A percentile compares a stretch with the other conserved stretches of the same genome.
phyloP scores from a whole-genome alignment of 768 basidiomycete genomes.

The Serendipita sp. region DNA sequence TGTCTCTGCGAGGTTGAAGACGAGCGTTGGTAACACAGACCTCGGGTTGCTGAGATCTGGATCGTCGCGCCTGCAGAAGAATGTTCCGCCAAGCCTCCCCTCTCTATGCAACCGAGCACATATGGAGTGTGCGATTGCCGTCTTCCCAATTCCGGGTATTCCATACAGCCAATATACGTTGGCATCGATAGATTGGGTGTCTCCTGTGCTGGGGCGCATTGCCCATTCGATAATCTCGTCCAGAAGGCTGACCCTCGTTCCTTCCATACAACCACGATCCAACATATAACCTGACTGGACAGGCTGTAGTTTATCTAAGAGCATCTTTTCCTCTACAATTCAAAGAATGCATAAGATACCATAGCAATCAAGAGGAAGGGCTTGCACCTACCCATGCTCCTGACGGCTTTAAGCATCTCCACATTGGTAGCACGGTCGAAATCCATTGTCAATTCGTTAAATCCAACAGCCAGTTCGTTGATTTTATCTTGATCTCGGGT shows the following conservation, averaged over 20 bases:
- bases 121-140: neutral
- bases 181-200: neutral
- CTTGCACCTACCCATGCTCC: neutral
- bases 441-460: neutral
- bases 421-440: neutral
- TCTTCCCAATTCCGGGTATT: neutral
- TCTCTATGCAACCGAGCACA: neutral
- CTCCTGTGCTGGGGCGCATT: neutral
- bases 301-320: neutral
- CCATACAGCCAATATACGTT: neutral
- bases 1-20: neutral
- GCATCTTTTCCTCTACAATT: neutral
- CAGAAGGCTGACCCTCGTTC: neutral
- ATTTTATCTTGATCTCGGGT: neutral
- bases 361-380: neutral
- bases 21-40: neutral
- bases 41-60: neutral
- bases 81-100: neutral
- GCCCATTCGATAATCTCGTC: neutral
- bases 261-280: neutral
- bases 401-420: neutral
- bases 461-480: neutral
- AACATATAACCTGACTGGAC: neutral
- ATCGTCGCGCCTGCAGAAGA: neutral
- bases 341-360: neutral